Conservation (phyloP, 163 green algal genomes). For the Prototheca stagnorum region DNA sequence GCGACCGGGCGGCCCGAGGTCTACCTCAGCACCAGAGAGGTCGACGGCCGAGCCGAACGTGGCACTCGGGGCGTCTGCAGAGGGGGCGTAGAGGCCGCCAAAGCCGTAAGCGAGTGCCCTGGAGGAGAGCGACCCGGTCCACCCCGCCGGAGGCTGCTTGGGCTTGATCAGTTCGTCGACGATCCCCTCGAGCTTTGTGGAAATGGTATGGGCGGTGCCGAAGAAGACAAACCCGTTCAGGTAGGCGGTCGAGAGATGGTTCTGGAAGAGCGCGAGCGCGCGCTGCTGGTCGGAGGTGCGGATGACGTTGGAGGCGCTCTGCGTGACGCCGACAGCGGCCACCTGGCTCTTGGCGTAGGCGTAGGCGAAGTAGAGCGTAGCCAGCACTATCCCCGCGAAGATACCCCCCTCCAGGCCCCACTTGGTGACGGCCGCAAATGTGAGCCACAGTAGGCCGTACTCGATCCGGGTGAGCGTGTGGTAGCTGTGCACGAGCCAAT, state of each 20-base stretch:
- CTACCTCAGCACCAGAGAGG: no score
- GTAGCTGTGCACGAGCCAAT: constrained; percentile 43
- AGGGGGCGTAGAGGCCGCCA: no score
- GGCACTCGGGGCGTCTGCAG: no score
- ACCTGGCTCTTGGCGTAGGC: constrained; percentile 29
- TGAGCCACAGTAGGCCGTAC: constrained; percentile 59
- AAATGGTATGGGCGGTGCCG: constrained; percentile 35
- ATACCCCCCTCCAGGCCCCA: constrained; percentile 44
- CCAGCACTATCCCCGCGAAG: constrained; percentile 33
- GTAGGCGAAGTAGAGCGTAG: constrained; percentile 38
- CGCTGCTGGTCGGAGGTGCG: constrained; percentile 18
- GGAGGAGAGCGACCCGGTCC: constrained; percentile 1
- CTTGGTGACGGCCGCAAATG: constrained; percentile 41
- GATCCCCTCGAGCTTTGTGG: background rate
- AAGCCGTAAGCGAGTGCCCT: constrained; percentile 8
- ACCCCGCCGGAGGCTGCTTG: constrained; percentile 1
- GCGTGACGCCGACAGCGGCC: background rate
- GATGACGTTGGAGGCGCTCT: constrained; percentile 18
- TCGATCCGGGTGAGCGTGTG: constrained; percentile 27
- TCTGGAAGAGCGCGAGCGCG: constrained; percentile 34
- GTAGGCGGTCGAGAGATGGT: constrained; percentile 29
- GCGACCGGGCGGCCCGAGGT: no score
- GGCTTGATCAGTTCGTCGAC: background rate
- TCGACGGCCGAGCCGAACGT: no score
- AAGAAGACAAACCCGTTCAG: constrained; percentile 78